A percentile compares a stretch with the other conserved stretches of the same genome.
Conservation (phyloP, 495 filamentous ascomycete genomes). For the Aspergillus avenaceus region DNA sequence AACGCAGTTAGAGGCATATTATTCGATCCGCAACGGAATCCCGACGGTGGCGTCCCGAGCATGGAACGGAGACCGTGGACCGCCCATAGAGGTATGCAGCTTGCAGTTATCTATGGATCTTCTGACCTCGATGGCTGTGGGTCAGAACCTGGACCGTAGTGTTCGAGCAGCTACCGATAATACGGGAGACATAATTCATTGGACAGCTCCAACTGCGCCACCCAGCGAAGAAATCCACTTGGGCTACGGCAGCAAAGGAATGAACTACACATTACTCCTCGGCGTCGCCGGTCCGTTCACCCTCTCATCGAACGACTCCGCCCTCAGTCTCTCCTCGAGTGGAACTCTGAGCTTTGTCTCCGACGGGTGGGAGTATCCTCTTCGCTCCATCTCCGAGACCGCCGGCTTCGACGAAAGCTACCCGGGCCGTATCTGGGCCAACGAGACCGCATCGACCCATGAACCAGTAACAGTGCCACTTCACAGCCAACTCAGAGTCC, state of each 20-base stretch:
- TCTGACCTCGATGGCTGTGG: constrained; percentile 36
- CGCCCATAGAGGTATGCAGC: constrained; percentile 18
- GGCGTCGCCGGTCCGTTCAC: constrained; percentile 35
- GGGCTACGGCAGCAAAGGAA: constrained; percentile 46
- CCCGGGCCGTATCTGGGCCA: constrained; percentile 30
- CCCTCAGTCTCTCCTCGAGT: constrained; percentile 23
- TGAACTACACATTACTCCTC: constrained; percentile 47
- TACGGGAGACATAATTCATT: neutral
- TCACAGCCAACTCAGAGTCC: constrained; percentile 24
- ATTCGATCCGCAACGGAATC: constrained; percentile 49
- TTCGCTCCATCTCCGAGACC: constrained; percentile 32
- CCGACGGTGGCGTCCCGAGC: constrained; percentile 43
- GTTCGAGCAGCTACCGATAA: constrained; percentile 7
- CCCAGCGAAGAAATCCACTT: constrained; percentile 4
- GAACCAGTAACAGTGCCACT: constrained; percentile 17
- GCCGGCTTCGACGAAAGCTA: constrained; percentile 25
- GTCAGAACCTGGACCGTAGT: constrained; percentile 47
- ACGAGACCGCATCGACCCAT: constrained; percentile 25
- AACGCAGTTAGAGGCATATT: constrained; percentile 52
- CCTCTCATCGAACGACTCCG: constrained; percentile 33
- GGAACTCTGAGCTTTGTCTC: constrained; percentile 37
- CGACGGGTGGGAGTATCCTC: constrained; percentile 50
- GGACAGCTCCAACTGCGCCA: neutral
- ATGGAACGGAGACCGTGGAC: constrained; percentile 41
- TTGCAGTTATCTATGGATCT: constrained; percentile 27